Percentiles rank a stretch among this genome's conserved stretches.
Conservation (phyloP, 1,139 yeast species). For the Kurtzmaniella natalensis region DNA sequence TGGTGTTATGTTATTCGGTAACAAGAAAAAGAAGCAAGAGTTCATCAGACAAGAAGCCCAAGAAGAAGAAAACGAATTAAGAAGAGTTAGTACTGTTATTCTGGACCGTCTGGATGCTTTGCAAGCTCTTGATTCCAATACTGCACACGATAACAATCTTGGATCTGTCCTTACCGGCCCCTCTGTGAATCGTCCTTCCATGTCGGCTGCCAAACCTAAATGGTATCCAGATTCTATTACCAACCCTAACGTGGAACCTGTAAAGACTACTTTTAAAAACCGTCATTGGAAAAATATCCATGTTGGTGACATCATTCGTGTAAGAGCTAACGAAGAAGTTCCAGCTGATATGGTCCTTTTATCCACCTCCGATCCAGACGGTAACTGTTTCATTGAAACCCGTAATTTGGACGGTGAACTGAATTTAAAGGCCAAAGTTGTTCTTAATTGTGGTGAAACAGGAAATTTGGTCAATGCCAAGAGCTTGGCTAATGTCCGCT, state of each 20-base stretch:
- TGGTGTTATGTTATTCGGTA: constrained; percentile 26
- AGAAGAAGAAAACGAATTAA: constrained; percentile 27
- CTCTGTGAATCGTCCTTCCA: constrained; percentile 12
- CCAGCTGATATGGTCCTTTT: constrained; percentile 87
- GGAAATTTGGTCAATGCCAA: constrained; percentile 54
- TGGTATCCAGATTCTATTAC: constrained; percentile 26
- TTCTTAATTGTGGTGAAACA: constrained; percentile 64
- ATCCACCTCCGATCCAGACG: constrained; percentile 83
- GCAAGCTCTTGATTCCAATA: no score
- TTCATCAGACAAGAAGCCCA: constrained; percentile 22
- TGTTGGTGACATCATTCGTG: constrained; percentile 86
- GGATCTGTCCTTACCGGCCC: no score
- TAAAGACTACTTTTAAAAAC: constrained; percentile 46
- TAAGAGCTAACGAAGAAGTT: constrained; percentile 82
- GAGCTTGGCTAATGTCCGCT: constrained; percentile 70
- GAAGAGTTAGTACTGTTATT: constrained; percentile 36
- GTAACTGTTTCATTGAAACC: constrained; percentile 90
- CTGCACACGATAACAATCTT: no score
- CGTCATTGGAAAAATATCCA: constrained; percentile 83
- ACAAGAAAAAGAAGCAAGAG: constrained; percentile 23
- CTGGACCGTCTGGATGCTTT: constrained; percentile 27
- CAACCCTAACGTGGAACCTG: constrained; percentile 26
- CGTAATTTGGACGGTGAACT: constrained; percentile 97
- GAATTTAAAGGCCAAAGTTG: constrained; percentile 75
- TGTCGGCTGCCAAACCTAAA: constrained; percentile 2